Conservation (phyloP, 2,329 filamentous ascomycete genomes). For the Colletotrichum godetiae region DNA sequence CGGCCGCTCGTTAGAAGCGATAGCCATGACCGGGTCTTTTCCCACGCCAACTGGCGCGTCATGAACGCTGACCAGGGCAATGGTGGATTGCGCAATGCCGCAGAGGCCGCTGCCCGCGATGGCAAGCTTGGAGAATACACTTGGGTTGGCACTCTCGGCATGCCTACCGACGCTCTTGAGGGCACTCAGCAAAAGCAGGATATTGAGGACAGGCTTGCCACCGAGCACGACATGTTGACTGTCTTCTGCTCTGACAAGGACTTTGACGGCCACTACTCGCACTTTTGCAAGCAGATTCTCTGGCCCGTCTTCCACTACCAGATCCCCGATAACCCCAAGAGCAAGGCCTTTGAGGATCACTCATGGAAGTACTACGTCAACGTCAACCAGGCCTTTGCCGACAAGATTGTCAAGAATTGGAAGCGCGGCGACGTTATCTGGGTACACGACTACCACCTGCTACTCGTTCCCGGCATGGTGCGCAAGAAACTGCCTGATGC, state of each 20-base stretch:
- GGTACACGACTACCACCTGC: constrained; percentile 95
- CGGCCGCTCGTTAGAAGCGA: constrained; percentile 64
- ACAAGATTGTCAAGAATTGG: constrained; percentile 90
- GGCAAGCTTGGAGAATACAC: constrained; percentile 79
- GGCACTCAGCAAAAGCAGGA: constrained; percentile 80
- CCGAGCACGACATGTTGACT: constrained; percentile 83
- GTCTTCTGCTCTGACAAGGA: constrained; percentile 92
- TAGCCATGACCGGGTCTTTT: constrained; percentile 77
- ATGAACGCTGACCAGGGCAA: constrained; percentile 92
- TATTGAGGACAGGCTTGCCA: constrained; percentile 84
- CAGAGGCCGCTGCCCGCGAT: constrained; percentile 79
- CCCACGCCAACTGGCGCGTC: constrained; percentile 84
- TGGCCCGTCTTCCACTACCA: constrained; percentile 99
- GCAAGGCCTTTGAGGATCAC: constrained; percentile 97
- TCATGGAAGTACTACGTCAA: constrained; percentile 96
- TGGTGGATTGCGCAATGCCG: constrained; percentile 89
- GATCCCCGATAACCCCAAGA: constrained; percentile 97
- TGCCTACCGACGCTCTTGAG: constrained; percentile 88
- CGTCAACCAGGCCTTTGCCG: constrained; percentile 92
- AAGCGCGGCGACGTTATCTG: constrained; percentile 93
- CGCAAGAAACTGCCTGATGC: constrained; percentile 91
- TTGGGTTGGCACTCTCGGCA: constrained; percentile 94
- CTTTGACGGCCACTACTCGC: constrained; percentile 92
- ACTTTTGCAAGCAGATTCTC: constrained; percentile 97
- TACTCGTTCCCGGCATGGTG: constrained; percentile 89